Evolutionary conservation across 106 monocot genomes (phyloP).

Genomic region (Acorus calamus): DNA sequence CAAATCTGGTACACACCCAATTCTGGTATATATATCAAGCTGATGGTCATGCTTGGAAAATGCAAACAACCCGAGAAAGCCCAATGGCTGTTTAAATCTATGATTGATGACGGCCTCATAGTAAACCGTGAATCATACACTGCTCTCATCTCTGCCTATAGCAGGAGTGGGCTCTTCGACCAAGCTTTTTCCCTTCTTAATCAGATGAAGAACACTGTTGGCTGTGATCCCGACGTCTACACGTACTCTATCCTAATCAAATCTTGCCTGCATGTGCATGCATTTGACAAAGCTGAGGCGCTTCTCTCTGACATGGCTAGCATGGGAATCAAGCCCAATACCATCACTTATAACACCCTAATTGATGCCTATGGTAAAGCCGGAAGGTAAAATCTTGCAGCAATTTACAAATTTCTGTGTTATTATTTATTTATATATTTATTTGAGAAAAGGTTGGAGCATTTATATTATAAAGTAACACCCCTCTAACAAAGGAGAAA

Average conservation of each 20-base stretch:
- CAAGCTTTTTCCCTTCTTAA: slow-evolving; percentile 73
- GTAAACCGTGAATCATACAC: slow-evolving; percentile 85
- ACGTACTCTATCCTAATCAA: slow-evolving; percentile 96
- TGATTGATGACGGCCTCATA: slow-evolving; percentile 82
- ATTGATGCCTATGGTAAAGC: slow-evolving; percentile 94
- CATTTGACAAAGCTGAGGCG: slow-evolving; percentile 61
- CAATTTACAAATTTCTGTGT: background rate
- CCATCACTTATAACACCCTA: slow-evolving; percentile 81
- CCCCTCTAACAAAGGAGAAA: too few relatives aligned
- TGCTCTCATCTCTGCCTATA: slow-evolving; percentile 87
- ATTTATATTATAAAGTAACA: too few relatives aligned
- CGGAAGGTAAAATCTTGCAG: slow-evolving; percentile 45
- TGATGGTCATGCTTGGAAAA: too few relatives aligned
- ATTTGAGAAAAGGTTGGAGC: too few relatives aligned
- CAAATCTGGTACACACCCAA: too few relatives aligned
- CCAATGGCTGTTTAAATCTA: slow-evolving; percentile 63
- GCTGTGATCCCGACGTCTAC: slow-evolving; percentile 84
- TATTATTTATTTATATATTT: background rate
- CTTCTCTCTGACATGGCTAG: slow-evolving; percentile 66
- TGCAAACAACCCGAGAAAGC: slow-evolving; percentile 31
- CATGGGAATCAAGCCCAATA: slow-evolving; percentile 55
- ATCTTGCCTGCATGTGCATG: slow-evolving; percentile 60
- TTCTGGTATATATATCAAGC: too few relatives aligned
- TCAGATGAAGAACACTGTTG: slow-evolving; percentile 67
- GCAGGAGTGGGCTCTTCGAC: slow-evolving; percentile 75